These are phyloP conservation scores for Xerocomus amazonicus DNA, from an alignment of 1,284 basidiomycete species.

Conservation along the genomic window DNA sequence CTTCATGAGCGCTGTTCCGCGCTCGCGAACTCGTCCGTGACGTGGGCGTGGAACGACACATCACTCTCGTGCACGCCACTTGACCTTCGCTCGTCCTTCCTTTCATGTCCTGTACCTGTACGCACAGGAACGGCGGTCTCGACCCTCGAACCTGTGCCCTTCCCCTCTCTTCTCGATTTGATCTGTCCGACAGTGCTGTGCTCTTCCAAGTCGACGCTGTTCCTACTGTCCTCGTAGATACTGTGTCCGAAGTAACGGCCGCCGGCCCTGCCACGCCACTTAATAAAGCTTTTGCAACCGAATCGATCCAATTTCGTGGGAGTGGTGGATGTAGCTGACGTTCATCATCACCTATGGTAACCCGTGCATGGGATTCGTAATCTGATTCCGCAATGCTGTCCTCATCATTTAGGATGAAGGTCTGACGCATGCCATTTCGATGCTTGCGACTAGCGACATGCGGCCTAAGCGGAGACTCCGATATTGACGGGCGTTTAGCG, in stretches of 20 bases:
- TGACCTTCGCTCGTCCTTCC: constrained; percentile 40
- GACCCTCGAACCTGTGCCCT: constrained; percentile 9
- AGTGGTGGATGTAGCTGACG: constrained; percentile 38
- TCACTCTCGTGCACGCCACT: constrained; percentile 51
- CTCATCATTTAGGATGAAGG: constrained; percentile 28
- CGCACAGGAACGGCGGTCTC: constrained; percentile 41
- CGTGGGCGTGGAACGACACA: constrained; percentile 62
- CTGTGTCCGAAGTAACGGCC: constrained; percentile 21
- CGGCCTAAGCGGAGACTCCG: constrained; percentile 26
- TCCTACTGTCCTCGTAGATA: constrained; percentile 19
- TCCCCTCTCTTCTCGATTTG: constrained; percentile 29
- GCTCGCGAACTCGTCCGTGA: constrained; percentile 43
- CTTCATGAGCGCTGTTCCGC: constrained; percentile 25
- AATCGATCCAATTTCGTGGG: constrained; percentile 61
- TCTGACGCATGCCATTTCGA: constrained; percentile 15
- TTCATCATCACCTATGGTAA: constrained; percentile 11
- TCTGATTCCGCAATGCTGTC: constrained; percentile 25
- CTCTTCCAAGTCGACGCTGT: constrained; percentile 26
- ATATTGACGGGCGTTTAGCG: constrained; percentile 32
- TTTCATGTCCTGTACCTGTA: constrained; percentile 37
- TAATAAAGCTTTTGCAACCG: constrained; percentile 56
- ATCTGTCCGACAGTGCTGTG: constrained; percentile 39
- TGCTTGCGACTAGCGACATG: constrained; percentile 10
- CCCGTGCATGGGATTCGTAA: constrained; percentile 10
- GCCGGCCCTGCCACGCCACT: constrained; percentile 38